Evolutionary conservation across 768 basidiomycete genomes (phyloP).

Genomic region (Pleurotus sapidus): DNA sequence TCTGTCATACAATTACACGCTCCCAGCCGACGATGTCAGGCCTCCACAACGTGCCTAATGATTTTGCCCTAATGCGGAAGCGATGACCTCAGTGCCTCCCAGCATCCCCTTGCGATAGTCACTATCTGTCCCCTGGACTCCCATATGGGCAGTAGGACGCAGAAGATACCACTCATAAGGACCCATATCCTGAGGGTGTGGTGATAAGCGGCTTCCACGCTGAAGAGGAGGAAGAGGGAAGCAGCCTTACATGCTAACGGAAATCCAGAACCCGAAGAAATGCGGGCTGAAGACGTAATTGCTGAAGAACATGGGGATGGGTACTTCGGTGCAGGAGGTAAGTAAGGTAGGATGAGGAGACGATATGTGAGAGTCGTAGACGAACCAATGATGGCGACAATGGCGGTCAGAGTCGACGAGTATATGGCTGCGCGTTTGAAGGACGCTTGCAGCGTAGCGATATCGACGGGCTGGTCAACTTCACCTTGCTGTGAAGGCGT

Average conservation of each 20-base stretch:
- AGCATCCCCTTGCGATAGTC: slow-evolving; percentile 14
- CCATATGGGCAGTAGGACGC: slow-evolving; percentile 32
- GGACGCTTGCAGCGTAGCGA: slow-evolving; percentile 19
- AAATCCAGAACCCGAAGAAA: slow-evolving; percentile 36
- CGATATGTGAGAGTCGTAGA: neutral
- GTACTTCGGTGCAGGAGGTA: slow-evolving; percentile 21
- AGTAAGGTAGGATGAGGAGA: neutral
- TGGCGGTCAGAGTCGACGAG: slow-evolving; percentile 26
- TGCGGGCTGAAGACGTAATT: slow-evolving; percentile 29
- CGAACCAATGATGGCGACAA: slow-evolving; percentile 31
- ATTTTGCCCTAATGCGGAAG: neutral
- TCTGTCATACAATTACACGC: too few species aligned
- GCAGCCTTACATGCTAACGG: slow-evolving; percentile 29
- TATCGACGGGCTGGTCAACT: slow-evolving; percentile 4
- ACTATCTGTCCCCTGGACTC: slow-evolving; percentile 31
- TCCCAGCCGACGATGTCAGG: slow-evolving; percentile 12
- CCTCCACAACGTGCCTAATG: too few species aligned
- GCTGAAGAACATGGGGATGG: slow-evolving; percentile 37
- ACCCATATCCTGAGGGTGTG: slow-evolving; percentile 28
- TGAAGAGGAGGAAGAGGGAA: neutral
- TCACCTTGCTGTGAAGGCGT: neutral
- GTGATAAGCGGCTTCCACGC: slow-evolving; percentile 6
- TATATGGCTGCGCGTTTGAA: slow-evolving; percentile 31
- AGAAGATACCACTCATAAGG: slow-evolving; percentile 32
- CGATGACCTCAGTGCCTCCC: neutral